A percentile compares a stretch with the other conserved stretches of the same genome.
Evolutionary conservation across 345 rosid species (phyloP).

Genomic region (Dipteronia sinensis): DNA sequence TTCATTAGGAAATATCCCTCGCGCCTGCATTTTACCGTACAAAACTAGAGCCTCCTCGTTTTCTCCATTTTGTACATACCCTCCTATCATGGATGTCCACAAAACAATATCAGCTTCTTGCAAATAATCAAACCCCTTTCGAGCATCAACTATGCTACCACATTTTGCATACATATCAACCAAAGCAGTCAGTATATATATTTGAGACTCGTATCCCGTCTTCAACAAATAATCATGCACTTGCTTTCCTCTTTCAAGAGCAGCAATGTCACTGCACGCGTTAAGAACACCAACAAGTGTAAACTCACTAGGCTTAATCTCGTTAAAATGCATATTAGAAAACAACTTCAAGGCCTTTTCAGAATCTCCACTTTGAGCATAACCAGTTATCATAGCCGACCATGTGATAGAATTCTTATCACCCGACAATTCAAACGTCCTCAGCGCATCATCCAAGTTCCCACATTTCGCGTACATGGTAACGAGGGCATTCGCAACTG

Average conservation of each 20-base stretch:
- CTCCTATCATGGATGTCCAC: conserved; percentile 76
- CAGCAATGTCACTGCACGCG: conserved; percentile 69
- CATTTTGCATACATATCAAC: conserved; percentile 80
- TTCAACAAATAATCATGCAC: conserved; percentile 61
- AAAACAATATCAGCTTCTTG: conserved; percentile 58
- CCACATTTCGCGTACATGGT: conserved; percentile 83
- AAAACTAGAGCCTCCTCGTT: conserved; percentile 55
- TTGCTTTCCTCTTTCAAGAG: conserved; percentile 70
- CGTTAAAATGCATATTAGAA: conserved; percentile 63
- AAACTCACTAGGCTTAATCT: conserved; percentile 62
- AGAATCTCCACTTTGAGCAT: conserved; percentile 76
- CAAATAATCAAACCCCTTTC: conserved; percentile 57
- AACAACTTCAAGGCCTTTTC: conserved; percentile 57
- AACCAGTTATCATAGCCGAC: conserved; percentile 91
- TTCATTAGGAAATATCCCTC: conserved; percentile 62
- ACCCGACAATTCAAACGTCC: conserved; percentile 59
- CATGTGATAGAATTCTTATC: conserved; percentile 76
- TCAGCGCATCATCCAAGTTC: conserved; percentile 54
- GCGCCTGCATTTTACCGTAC: conserved; percentile 56
- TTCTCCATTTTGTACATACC: conserved; percentile 57
- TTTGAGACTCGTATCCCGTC: conserved; percentile 64
- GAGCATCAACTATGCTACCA: conserved; percentile 48
- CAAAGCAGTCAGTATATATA: conserved; percentile 61
- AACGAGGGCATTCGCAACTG: conserved; percentile 63
- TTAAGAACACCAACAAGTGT: conserved; percentile 79